Evolutionary conservation across 257 asterid species (phyloP).

Genomic region (Hygrophila difformis): DNA sequence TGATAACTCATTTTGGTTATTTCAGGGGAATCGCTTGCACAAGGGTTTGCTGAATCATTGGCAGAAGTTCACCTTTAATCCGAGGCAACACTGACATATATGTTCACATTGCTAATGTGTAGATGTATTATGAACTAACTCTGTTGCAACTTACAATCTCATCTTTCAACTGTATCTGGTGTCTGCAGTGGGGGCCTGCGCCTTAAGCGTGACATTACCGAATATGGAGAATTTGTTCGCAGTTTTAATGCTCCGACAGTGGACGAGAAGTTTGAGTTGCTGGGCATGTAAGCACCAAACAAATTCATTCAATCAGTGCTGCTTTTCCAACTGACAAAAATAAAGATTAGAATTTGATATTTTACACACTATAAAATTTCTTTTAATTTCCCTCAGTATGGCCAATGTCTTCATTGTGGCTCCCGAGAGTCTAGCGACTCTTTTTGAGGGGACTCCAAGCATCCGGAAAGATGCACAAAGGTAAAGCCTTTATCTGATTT

Average conservation of each 20-base stretch:
- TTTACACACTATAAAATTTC: too few species aligned
- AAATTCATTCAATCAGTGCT: conserved; percentile 5
- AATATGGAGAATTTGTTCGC: conserved; percentile 94
- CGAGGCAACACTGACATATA: conserved; percentile 49
- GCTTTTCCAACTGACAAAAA: background rate
- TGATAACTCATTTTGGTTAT: too few species aligned
- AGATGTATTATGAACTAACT: background rate
- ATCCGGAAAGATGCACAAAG: conserved; percentile 94
- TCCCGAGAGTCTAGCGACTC: conserved; percentile 87
- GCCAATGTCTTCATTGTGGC: conserved; percentile 77
- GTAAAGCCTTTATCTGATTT: conserved; percentile 21
- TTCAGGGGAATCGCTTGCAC: conserved; percentile 87
- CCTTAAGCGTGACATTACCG: conserved; percentile 97
- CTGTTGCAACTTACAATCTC: background rate
- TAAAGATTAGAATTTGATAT: background rate
- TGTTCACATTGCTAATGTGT: background rate
- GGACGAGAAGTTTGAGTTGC: conserved; percentile 90
- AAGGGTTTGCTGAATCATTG: conserved; percentile 87
- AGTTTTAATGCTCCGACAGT: conserved; percentile 95
- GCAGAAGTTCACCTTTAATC: conserved; percentile 95
- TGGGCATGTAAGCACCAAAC: conserved; percentile 90
- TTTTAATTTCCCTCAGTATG: conserved; percentile 50
- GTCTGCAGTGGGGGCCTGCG: conserved; percentile 86
- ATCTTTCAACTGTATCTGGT: conserved; percentile 5
- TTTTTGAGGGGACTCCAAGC: conserved; percentile 99